These are phyloP conservation scores for Coemansia sp. DNA, from an alignment of 192 early-diverging fungal species.

Conservation along the genomic window DNA sequence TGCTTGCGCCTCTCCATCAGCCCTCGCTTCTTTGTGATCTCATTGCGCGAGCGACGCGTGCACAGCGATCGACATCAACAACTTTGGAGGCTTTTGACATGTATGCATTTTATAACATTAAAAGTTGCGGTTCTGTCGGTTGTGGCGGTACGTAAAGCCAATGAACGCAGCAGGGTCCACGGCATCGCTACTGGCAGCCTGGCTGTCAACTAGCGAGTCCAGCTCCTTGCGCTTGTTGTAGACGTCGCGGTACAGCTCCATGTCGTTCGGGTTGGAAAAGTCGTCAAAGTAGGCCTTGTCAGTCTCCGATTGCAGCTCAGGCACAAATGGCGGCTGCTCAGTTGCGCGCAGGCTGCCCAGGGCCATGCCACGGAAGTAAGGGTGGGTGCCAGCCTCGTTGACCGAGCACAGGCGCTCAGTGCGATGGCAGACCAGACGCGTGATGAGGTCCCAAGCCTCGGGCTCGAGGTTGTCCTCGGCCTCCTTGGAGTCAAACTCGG, in stretches of 20 bases:
- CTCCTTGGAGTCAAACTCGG: slow-evolving; percentile 73
- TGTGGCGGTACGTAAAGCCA: slow-evolving; percentile 74
- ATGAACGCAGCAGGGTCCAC: slow-evolving; percentile 81
- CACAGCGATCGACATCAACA: background rate
- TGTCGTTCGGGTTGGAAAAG: slow-evolving; percentile 63
- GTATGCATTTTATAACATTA: background rate
- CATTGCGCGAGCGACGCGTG: background rate
- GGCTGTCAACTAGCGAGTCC: slow-evolving; percentile 34
- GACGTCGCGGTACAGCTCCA: slow-evolving; percentile 62
- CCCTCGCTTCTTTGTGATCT: background rate
- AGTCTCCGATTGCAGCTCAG: slow-evolving; percentile 64
- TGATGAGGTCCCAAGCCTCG: slow-evolving; percentile 76
- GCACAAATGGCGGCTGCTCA: slow-evolving; percentile 73
- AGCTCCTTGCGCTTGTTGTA: slow-evolving; percentile 56
- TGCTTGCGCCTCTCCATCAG: background rate
- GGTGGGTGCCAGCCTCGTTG: slow-evolving; percentile 58
- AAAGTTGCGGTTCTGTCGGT: slow-evolving; percentile 41
- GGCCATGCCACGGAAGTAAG: slow-evolving; percentile 61
- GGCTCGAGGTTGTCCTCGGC: slow-evolving; percentile 75
- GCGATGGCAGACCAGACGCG: slow-evolving; percentile 56
- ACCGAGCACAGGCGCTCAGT: slow-evolving; percentile 53
- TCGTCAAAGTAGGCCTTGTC: slow-evolving; percentile 87
- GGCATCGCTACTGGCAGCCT: slow-evolving; percentile 36
- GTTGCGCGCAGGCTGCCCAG: slow-evolving; percentile 59
- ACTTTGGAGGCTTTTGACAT: no score